Conservation (phyloP, 78 protist genomes). For the Isochrysis galbana region DNA sequence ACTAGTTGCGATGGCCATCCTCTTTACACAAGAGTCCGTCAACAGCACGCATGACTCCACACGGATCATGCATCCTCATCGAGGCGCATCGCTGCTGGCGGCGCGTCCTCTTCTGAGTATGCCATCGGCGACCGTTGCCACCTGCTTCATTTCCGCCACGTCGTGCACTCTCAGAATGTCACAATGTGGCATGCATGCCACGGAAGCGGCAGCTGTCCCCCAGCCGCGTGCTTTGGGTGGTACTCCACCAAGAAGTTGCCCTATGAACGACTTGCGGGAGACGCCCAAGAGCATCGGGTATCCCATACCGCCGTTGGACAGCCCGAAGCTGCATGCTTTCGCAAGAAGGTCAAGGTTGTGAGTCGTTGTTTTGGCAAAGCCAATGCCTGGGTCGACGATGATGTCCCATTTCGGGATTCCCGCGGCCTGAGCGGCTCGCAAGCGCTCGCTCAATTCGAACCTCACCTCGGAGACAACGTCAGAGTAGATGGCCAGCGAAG, state of each 20-base stretch:
- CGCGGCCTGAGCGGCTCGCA: conserved; percentile 23
- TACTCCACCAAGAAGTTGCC: background rate
- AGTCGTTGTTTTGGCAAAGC: conserved; percentile 65
- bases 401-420: conserved; percentile 63
- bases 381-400: conserved; percentile 75
- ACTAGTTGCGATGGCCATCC: too few species aligned
- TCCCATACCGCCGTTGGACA: background rate
- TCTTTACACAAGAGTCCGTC: too few species aligned
- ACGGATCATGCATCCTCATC: too few species aligned
- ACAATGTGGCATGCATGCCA: background rate
- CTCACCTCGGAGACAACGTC: background rate
- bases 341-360: conserved; percentile 49
- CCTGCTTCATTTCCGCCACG: background rate
- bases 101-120: background rate
- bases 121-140: background rate
- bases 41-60: too few species aligned
- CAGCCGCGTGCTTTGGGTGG: background rate
- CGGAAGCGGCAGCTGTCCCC: conserved; percentile 17
- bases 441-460: conserved; percentile 22
- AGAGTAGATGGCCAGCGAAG: background rate
- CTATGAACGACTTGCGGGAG: conserved; percentile 75
- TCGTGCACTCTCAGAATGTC: background rate
- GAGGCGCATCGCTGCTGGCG: too few species aligned
- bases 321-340: background rate
- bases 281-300: conserved; percentile 64